Base-by-base conservation (phyloP, 495 filamentous ascomycete genomes). In the Coniosporium apollinis region DNA sequence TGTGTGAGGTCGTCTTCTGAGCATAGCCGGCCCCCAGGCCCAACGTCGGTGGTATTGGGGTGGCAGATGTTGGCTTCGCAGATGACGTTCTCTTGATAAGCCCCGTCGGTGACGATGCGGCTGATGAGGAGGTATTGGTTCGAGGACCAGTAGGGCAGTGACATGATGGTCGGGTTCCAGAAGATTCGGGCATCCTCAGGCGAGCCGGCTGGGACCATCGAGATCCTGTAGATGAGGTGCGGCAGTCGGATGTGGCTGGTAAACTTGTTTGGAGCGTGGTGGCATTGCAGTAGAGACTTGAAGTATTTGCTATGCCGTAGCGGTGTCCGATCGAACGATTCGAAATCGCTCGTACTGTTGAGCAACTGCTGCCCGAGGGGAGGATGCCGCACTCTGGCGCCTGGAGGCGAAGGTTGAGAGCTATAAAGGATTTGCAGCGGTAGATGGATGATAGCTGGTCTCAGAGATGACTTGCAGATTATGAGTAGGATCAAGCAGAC, bases 91-190 rank as follows among this genome's bases (percentile, higher is more conserved):
- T 54, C 33, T 42, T 60, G 54, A 34, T 55, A 46, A n/a, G 47
- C 39, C 4, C 57, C 57, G 32, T 55, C 42, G 2, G 55, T 56
- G 13, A 55, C 36, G 24, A 61, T 53, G 22, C 58, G 36, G 33
- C 46, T 52, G 9, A 60, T 49, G 19, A 61, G 33, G 4, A 61
- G 42, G 30, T 57, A 61, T 21, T 61, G 55, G 19, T 58, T 58
- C 25, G 49, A 30, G 10, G 55, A 49, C 57, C 57, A 60, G 38
- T 51, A 48, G 4, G 57, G 57, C 22, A 61, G 40, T 0, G 57
- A 51, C 14, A 61, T 45, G 17, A 61, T 49, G 22, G 57, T 58
- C 4, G 57, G 57, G 19, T 61, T 61, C 56, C 56, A 58, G 39
- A 60, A 59, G 13, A 43, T 41, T 22, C 52, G 41, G 3, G 25